Evolutionary conservation across 129 eudicot species (phyloP), one percentile per base, ranked within the genome.

Genomic region (Artemisia annua): DNA sequence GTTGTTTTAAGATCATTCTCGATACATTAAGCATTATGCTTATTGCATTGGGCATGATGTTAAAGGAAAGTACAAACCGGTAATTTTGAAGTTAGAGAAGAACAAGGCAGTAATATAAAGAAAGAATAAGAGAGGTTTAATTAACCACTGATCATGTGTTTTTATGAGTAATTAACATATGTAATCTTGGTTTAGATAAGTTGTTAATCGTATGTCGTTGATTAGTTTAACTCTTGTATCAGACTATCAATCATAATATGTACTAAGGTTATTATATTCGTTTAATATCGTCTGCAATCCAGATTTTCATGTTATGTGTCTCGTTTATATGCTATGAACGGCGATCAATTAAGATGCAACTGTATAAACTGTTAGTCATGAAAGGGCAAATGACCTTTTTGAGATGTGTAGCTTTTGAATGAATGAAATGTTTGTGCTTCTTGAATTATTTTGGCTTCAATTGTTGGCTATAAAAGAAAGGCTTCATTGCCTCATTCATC

Each of bases 1-100:
- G 32, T 72, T 72, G 77, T 59, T 51, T 72, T 60, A 51, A 73
- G 78, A 73, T 62, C 78, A 73, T 63, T 7, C 43, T 35, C 2
- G 70, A 73, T 73, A 73, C 63, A 73, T 10, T 44, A 10, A 24
- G 77, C 61, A 73, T 4, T 6, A 24, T 48, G 76, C 59, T 59
- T 24, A 10, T 44, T 72, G 68, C 48, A 73, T 48, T 30, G 70
- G 43, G 39, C 70, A 73, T 62, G 70, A 62, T 49, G 52, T 62
- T 30, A 62, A 63, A 73, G 70, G 53, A 22, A 62, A 49, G 28
- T 63, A 49, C 39, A 10, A 11, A 26, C 30, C 14, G 8, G 7
- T n/a, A n/a, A n/a, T 52, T 14, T 50, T 7, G 55, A 20, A 71
- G 43, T 44, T 74, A 22, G 51, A 74, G n/a, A 39, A 74, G 60